phyloP scores from a whole-genome alignment of 2,329 filamentous ascomycete species.

The Fusarium humuli region DNA sequence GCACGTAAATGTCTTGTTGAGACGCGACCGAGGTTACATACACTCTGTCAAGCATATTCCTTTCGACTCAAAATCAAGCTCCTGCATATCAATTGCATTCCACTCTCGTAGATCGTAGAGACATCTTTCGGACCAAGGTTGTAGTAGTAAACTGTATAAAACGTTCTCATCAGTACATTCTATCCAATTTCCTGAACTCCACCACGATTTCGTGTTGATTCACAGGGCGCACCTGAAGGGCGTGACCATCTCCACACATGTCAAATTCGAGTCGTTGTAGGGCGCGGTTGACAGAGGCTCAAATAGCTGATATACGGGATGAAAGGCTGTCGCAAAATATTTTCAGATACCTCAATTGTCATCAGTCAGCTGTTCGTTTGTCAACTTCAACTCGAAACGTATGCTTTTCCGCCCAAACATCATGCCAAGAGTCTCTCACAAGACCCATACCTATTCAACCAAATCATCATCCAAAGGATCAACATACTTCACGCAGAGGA shows the following conservation, averaged over 20 bases:
- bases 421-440: not conserved
- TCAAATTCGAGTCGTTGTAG: constrained; percentile 11
- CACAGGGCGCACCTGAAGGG: constrained; percentile 24
- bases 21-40: too few relatives aligned
- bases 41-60: not conserved
- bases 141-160: not conserved
- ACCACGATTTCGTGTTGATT: constrained; percentile 10
- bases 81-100: not conserved
- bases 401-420: not conserved
- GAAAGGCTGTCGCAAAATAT: not conserved
- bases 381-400: not conserved
- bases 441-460: not conserved
- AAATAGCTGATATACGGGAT: not conserved
- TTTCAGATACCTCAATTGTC: not conserved
- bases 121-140: fast-evolving
- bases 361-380: not conserved
- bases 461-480: not conserved
- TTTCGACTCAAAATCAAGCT: not conserved
- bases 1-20: not conserved
- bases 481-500: not conserved
- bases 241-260: constrained; percentile 22
- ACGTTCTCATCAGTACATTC: not conserved
- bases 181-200: constrained; percentile 31
- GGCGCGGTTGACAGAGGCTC: constrained; percentile 21
- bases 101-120: not conserved